Evolutionary conservation across 2,329 filamentous ascomycete genomes (phyloP), one percentile per base, ranked within the genome.

Genomic region (Aspergillus arachidicola): DNA sequence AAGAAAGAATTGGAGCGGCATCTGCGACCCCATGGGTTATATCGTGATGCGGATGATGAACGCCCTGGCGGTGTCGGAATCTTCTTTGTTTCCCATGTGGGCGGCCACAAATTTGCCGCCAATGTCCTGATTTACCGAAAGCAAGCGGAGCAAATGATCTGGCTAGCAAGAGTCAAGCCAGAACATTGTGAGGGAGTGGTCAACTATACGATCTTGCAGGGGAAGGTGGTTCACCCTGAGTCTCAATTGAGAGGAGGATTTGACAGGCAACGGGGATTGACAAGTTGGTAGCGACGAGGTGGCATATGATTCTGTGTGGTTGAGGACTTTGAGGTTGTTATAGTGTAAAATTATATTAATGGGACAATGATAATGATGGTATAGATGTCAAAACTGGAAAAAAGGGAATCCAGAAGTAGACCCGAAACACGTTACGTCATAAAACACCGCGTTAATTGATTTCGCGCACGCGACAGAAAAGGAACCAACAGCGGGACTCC

Each of bases 61-160:
- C 83, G 93, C 53, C 90, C 92, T 0, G 93, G 93, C 9, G 93
- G 93, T 10, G 93, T 94, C 1, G 93, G 92, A 1, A 91, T 97
- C 64, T 96, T 95, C 80, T 96, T 94, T 74, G 93, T 97, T 69
- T 94, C 89, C 64, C 94, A 97, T 74, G 92, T 97, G 5, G 94
- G 94, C 38, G 94, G 94, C 0, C 94, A 97, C 82, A 96, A 96
- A 82, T 97, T 94, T 81, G 89, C 89, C 55, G 94, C 94, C 32
- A 97, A 97, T 73, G 87, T 97, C 67, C 89, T 97, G 81, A 82
- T 97, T 0, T 97, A 97, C 76, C 86, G 93, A 21, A 85, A 73
- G 62, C 78, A 76, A 54, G 72, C 73, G 65, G 72, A 75, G 64
- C 76, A 78, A 63, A 76, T 78, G 75, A 94, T 97, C 68, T 97